Evolutionary conservation across 768 basidiomycete genomes (phyloP).

Genomic region (Calocybe gangraenosa): DNA sequence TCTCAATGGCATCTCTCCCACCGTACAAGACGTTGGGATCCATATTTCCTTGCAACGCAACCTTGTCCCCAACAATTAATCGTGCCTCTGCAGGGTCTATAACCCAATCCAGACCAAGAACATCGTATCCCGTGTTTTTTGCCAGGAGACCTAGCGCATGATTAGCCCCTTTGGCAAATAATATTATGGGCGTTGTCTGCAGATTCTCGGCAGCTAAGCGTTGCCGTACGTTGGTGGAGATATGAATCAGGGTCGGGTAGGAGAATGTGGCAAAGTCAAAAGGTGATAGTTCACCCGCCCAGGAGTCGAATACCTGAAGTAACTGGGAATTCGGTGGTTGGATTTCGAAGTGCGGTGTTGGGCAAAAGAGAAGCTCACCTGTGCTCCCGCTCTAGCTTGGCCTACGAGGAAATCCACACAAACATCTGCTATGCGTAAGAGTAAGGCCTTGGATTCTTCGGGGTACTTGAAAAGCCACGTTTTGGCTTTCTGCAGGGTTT

Average conservation of each 20-base stretch:
- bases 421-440: slow-evolving; percentile 80
- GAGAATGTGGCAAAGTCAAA: slow-evolving; percentile 84
- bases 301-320: slow-evolving; percentile 96
- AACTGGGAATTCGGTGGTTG: slow-evolving; percentile 45
- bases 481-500: slow-evolving; percentile 88
- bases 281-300: slow-evolving; percentile 89
- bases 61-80: slow-evolving; percentile 51
- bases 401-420: slow-evolving; percentile 89
- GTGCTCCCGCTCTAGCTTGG: slow-evolving; percentile 93
- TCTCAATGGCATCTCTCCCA: slow-evolving; percentile 81
- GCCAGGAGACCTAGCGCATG: slow-evolving; percentile 60
- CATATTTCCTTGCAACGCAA: slow-evolving; percentile 88
- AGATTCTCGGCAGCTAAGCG: slow-evolving; percentile 52
- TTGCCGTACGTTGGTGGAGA: slow-evolving; percentile 63
- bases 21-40: slow-evolving; percentile 88
- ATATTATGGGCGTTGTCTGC: slow-evolving; percentile 71
- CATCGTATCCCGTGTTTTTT: slow-evolving; percentile 71
- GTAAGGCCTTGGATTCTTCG: slow-evolving; percentile 71
- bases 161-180: slow-evolving; percentile 95
- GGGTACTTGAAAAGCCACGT: slow-evolving; percentile 93
- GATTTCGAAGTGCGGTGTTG: background rate
- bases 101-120: slow-evolving; percentile 90
- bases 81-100: slow-evolving; percentile 75
- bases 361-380: slow-evolving; percentile 47
- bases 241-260: slow-evolving; percentile 70